Evolutionary conservation across 768 basidiomycete species (phyloP).

Genomic region (Serendipita sp.): DNA sequence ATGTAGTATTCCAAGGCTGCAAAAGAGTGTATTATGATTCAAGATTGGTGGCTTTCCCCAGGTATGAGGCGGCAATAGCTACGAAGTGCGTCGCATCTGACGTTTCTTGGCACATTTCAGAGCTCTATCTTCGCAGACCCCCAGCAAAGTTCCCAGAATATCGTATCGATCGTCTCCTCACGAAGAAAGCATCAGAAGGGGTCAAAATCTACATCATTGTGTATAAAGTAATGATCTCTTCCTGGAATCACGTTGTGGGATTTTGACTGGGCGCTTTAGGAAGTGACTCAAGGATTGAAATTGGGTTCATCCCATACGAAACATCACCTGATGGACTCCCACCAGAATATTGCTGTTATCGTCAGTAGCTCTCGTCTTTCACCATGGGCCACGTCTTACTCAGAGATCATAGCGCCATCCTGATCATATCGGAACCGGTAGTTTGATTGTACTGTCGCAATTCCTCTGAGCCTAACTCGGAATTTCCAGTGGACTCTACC

Average conservation of each 20-base stretch:
- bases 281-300: conserved; percentile 75
- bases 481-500: conserved; percentile 23
- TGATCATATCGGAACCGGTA: conserved; percentile 33
- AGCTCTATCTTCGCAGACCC: conserved; percentile 86
- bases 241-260: too few relatives aligned
- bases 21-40: conserved; percentile 3
- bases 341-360: conserved; percentile 78
- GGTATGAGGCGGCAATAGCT: background rate
- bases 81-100: background rate
- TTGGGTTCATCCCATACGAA: conserved; percentile 83
- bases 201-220: conserved; percentile 85
- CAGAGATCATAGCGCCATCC: conserved; percentile 42
- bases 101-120: conserved; percentile 18
- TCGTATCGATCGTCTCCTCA: conserved; percentile 71
- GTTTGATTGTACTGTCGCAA: background rate
- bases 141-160: conserved; percentile 74
- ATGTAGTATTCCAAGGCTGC: background rate
- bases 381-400: background rate
- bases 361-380: conserved; percentile 8
- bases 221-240: conserved; percentile 57
- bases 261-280: background rate
- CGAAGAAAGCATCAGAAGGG: conserved; percentile 80
- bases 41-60: conserved; percentile 54
- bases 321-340: conserved; percentile 63
- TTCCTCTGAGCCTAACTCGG: background rate